These are phyloP conservation scores for Solanum chilense DNA, from an alignment of 257 asterid species.

Conservation along the genomic window DNA sequence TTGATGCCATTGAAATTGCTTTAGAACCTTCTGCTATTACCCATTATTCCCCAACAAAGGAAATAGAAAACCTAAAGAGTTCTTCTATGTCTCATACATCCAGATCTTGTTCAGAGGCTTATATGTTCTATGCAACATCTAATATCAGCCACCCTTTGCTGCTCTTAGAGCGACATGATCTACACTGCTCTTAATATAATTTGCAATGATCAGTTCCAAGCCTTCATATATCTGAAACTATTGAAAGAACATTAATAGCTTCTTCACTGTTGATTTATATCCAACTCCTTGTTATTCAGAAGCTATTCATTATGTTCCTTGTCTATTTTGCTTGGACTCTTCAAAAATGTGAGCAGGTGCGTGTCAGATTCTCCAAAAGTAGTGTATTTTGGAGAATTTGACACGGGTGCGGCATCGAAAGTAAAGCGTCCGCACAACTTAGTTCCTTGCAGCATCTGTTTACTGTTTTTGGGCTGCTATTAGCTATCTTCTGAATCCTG, in stretches of 20 bases:
- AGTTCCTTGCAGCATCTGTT: not conserved
- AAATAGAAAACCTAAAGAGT: not conserved
- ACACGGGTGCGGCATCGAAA: too few species aligned
- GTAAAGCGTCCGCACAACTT: too few species aligned
- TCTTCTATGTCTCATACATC: not conserved
- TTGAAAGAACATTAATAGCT: not conserved
- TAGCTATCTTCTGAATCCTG: not conserved
- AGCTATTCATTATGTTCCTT: not conserved
- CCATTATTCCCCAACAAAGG: not conserved
- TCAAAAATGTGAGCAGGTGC: too few species aligned
- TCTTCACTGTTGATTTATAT: not conserved
- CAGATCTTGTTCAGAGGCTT: not conserved
- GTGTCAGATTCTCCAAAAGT: too few species aligned
- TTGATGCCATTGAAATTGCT: not conserved
- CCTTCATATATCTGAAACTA: not conserved
- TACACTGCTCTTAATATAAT: not conserved
- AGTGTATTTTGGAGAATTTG: too few species aligned
- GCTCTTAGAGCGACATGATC: not conserved
- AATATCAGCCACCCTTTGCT: not conserved
- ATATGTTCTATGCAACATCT: not conserved
- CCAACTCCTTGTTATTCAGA: not conserved
- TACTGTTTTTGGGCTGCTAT: not conserved
- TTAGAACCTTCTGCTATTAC: not conserved
- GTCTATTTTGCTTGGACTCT: too few species aligned
- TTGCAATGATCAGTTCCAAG: not conserved